Evolutionary conservation across 2,329 filamentous ascomycete species (phyloP).

Genomic region (Metarhizium brunneum): DNA sequence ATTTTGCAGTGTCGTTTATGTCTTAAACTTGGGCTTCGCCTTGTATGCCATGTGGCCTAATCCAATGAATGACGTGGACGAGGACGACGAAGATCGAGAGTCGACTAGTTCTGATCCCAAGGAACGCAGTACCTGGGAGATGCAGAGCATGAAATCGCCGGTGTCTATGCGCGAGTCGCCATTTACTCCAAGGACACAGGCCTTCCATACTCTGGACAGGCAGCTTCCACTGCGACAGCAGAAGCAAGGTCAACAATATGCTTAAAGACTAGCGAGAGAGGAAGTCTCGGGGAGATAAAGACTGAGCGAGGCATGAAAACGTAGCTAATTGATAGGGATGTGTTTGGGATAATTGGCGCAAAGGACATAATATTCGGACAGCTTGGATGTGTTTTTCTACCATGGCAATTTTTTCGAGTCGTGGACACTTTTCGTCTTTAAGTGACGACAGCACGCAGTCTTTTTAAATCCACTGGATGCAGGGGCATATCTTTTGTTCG

Average conservation of each 20-base stretch:
- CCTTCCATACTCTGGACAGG: constrained; percentile 54
- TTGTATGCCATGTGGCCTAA: constrained; percentile 51
- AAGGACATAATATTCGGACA: neutral
- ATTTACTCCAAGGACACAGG: constrained; percentile 58
- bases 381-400: neutral
- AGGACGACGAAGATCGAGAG: constrained; percentile 34
- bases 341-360: neutral
- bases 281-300: neutral
- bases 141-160: constrained; percentile 39
- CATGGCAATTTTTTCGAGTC: neutral
- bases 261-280: neutral
- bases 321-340: neutral
- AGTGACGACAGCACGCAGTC: neutral
- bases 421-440: neutral
- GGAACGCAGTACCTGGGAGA: constrained; percentile 44
- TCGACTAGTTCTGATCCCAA: constrained; percentile 24
- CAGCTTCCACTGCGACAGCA: constrained; percentile 42
- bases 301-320: neutral
- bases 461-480: too few species aligned
- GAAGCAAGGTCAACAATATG: constrained; percentile 5
- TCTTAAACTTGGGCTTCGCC: constrained; percentile 48
- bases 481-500: too few species aligned
- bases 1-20: constrained; percentile 44
- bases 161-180: constrained; percentile 27
- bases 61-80: constrained; percentile 37